phyloP scores from a whole-genome alignment of 2,329 filamentous ascomycete species.

The Xylariaceae sp. region DNA sequence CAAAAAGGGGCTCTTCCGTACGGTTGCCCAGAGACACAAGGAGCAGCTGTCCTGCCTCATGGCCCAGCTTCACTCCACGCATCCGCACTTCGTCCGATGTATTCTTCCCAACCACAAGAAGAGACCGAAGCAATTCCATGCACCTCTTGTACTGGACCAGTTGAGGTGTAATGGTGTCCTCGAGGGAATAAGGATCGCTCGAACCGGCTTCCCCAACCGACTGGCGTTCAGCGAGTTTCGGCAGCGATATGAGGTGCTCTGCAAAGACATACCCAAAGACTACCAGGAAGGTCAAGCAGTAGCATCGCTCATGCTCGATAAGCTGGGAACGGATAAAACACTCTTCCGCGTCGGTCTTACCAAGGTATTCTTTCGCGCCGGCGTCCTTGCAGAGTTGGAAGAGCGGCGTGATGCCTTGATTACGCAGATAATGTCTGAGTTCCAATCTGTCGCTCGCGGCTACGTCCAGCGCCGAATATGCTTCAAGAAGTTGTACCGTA shows the following conservation, averaged over 20 bases:
- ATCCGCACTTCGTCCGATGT: conserved; percentile 96
- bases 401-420: conserved; percentile 92
- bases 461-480: conserved; percentile 83
- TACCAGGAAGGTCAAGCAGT: conserved; percentile 87
- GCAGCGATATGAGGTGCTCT: conserved; percentile 92
- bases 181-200: conserved; percentile 95
- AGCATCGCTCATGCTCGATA: conserved; percentile 81
- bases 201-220: conserved; percentile 93
- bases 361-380: conserved; percentile 96
- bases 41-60: conserved; percentile 97
- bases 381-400: conserved; percentile 92
- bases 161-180: conserved; percentile 97
- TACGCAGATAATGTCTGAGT: conserved; percentile 85
- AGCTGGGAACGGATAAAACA: conserved; percentile 75
- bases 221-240: conserved; percentile 90
- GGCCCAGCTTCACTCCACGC: conserved; percentile 88
- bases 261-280: conserved; percentile 78
- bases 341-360: conserved; percentile 91
- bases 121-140: conserved; percentile 84
- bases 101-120: conserved; percentile 99
- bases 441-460: conserved; percentile 87
- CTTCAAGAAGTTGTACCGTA: conserved; percentile 88
- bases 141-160: conserved; percentile 90
- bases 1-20: conserved; percentile 95
- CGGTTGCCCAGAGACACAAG: conserved; percentile 93